A percentile compares a stretch with the other conserved stretches of the same genome.
Evolutionary conservation across 257 asterid species (phyloP).

Genomic region (Eucommia ulmoides): DNA sequence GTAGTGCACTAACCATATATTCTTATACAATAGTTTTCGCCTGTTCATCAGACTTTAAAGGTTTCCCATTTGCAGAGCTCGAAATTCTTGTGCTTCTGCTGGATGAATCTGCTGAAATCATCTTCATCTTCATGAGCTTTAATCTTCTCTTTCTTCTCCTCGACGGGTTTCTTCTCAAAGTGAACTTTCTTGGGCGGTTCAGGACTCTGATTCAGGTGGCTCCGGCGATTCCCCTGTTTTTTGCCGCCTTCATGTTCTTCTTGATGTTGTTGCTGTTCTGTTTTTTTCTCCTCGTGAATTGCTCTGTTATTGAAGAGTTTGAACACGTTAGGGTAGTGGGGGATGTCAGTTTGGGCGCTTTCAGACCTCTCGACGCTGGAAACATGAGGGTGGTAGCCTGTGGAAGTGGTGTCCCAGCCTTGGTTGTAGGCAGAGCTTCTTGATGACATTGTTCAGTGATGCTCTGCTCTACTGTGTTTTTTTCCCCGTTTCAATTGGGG

Average conservation of each 20-base stretch:
- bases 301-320: constrained; percentile 7
- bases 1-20: neutral
- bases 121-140: constrained; percentile 11
- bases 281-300: constrained; percentile 2
- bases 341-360: constrained; percentile 15
- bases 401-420: constrained; percentile 21
- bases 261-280: neutral
- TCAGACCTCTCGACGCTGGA: constrained; percentile 29
- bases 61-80: neutral
- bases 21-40: neutral
- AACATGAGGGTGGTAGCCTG: constrained; percentile 24
- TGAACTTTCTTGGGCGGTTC: constrained; percentile 41
- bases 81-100: neutral
- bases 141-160: constrained; percentile 10
- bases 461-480: no score
- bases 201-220: constrained; percentile 17
- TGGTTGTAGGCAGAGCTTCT: constrained; percentile 5
- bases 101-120: constrained; percentile 24
- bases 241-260: constrained; percentile 5
- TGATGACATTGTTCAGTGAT: neutral
- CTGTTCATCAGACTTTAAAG: neutral
- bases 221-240: no score
- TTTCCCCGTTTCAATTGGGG: neutral
- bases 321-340: constrained; percentile 13
- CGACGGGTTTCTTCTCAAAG: constrained; percentile 12